Conservation (phyloP, 306 rosid genomes). For the Sophora flavescens region DNA sequence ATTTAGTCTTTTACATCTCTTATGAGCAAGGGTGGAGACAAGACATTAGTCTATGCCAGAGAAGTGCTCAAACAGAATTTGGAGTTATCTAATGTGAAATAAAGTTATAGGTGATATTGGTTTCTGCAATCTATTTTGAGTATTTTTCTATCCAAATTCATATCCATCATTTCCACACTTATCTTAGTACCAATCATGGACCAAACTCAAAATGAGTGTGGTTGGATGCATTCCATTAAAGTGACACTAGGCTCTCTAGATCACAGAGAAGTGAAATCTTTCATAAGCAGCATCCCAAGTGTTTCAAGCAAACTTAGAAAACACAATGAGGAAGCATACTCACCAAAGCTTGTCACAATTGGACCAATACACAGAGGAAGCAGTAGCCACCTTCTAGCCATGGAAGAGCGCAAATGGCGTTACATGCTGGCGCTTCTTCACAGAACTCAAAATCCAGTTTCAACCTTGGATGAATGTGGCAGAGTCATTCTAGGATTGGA, state of each 20-base stretch:
- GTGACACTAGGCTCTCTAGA: constrained; percentile 47
- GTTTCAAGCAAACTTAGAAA: constrained; percentile 45
- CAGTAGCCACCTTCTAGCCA: constrained; percentile 40
- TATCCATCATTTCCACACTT: neutral
- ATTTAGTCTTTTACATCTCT: constrained; percentile 4
- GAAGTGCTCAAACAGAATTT: constrained; percentile 16
- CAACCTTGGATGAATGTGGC: constrained; percentile 42
- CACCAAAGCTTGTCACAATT: constrained; percentile 43
- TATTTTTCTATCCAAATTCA: constrained; percentile 1
- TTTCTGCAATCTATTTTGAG: neutral
- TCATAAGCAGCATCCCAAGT: constrained; percentile 45
- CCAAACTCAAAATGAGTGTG: constrained; percentile 33
- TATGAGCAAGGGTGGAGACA: neutral
- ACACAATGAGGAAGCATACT: constrained; percentile 43
- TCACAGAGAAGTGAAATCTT: constrained; percentile 47
- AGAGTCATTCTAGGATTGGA: constrained; percentile 41
- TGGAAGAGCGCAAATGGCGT: constrained; percentile 54
- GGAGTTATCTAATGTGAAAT: neutral
- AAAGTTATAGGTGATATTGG: neutral
- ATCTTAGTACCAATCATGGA: constrained; percentile 27
- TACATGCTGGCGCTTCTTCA: constrained; percentile 42
- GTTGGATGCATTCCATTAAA: constrained; percentile 45
- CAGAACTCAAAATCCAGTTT: constrained; percentile 37
- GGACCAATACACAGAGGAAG: constrained; percentile 50
- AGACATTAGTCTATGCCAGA: neutral